Evolutionary conservation across 805 yeast genomes (phyloP).

Genomic region (Barnettozyma sp.): DNA sequence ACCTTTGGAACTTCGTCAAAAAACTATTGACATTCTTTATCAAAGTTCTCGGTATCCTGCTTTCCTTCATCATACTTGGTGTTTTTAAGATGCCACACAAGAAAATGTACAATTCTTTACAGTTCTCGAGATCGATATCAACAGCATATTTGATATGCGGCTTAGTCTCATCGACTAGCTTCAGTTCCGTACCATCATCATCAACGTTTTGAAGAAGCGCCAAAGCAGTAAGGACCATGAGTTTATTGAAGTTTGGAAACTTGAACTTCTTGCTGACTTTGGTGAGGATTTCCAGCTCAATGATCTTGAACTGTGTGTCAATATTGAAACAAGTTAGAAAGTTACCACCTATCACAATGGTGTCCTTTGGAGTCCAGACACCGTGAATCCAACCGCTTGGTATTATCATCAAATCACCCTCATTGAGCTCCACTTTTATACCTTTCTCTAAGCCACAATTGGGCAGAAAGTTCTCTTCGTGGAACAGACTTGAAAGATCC

Average conservation of each 20-base stretch:
- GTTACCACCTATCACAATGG: conserved; percentile 84
- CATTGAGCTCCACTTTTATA: conserved; percentile 41
- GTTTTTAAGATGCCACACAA: conserved; percentile 1
- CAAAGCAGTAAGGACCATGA: conserved; percentile 58
- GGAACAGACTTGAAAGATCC: conserved; percentile 2
- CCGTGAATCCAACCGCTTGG: conserved; percentile 95
- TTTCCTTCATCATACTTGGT: conserved; percentile 1
- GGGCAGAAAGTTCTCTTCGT: conserved; percentile 7
- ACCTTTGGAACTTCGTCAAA: conserved; percentile 3
- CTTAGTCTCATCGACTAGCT: background rate
- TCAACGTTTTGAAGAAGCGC: conserved; percentile 9
- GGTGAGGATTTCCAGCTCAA: conserved; percentile 56
- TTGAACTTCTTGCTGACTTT: conserved; percentile 70
- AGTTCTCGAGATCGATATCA: conserved; percentile 9
- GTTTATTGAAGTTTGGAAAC: conserved; percentile 68
- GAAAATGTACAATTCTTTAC: conserved; percentile 5
- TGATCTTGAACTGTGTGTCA: conserved; percentile 49
- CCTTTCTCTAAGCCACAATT: conserved; percentile 33
- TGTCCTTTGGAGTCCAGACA: conserved; percentile 75
- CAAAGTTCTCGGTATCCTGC: conserved; percentile 2
- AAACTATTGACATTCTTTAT: background rate
- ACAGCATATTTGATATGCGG: conserved; percentile 4
- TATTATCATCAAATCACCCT: conserved; percentile 72
- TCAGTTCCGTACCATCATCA: conserved; percentile 1
- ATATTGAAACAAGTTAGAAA: conserved; percentile 63